Evolutionary conservation across 345 rosid species (phyloP).

Genomic region (Raphanus raphanistrum): DNA sequence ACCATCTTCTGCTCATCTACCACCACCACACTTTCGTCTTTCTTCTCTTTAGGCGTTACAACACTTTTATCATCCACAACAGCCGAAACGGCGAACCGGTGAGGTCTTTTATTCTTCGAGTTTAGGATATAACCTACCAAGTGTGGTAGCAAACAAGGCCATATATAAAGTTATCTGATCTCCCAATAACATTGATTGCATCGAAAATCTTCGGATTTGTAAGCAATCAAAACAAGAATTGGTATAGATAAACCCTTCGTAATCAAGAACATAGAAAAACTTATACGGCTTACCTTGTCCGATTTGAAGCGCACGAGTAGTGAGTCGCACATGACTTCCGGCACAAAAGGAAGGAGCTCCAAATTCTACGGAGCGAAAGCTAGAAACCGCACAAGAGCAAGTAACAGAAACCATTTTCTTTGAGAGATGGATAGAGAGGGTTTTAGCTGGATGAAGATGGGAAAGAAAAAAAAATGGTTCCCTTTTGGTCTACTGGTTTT

Average conservation of each 20-base stretch:
- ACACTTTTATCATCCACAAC: slow-evolving; percentile 43
- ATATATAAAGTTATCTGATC: background rate
- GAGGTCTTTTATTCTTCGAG: slow-evolving; percentile 23
- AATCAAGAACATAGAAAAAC: slow-evolving; percentile 2
- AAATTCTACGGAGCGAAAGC: background rate
- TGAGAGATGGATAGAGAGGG: background rate
- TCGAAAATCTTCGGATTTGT: background rate
- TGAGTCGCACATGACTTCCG: slow-evolving; percentile 5
- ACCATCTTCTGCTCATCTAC: slow-evolving; percentile 48
- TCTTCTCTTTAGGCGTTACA: slow-evolving; percentile 31
- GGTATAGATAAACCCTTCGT: background rate
- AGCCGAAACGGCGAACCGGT: slow-evolving; percentile 29
- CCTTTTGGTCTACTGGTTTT: background rate
- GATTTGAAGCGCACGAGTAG: slow-evolving; percentile 13
- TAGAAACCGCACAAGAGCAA: slow-evolving; percentile 24
- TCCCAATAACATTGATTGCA: background rate
- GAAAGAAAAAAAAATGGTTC: background rate
- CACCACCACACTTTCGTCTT: slow-evolving; percentile 26
- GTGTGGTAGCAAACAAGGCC: background rate
- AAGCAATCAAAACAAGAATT: background rate
- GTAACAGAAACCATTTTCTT: slow-evolving; percentile 32
- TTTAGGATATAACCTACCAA: slow-evolving; percentile 40
- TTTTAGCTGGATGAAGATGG: slow-evolving; percentile 15
- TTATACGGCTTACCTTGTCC: slow-evolving; percentile 21
- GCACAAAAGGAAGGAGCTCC: slow-evolving; percentile 16